Conservation (phyloP, 371 early-diverging fungal species). For the Mucor racemosus region DNA sequence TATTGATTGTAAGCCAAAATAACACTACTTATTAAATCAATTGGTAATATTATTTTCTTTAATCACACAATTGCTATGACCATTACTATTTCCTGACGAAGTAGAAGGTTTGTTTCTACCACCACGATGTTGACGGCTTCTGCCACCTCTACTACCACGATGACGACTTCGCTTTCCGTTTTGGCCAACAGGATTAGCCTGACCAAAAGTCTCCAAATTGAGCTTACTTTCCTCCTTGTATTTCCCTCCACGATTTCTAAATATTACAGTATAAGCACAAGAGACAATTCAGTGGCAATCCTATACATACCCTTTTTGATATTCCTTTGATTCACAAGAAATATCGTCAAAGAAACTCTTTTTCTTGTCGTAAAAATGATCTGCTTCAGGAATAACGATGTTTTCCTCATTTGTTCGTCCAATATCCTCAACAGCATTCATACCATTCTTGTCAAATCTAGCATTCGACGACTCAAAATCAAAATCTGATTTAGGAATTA, state of each 20-base stretch:
- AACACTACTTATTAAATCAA: no score
- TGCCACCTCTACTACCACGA: slow-evolving; percentile 16
- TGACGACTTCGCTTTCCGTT: slow-evolving; percentile 53
- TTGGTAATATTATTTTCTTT: no score
- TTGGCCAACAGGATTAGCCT: slow-evolving; percentile 60
- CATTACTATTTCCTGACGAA: background rate
- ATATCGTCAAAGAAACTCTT: slow-evolving; percentile 97
- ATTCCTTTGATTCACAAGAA: slow-evolving; percentile 64
- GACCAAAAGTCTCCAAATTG: slow-evolving; percentile 95
- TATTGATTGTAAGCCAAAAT: no score
- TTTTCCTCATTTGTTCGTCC: slow-evolving; percentile 45
- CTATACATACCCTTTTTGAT: slow-evolving; percentile 5
- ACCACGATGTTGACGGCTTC: slow-evolving; percentile 30
- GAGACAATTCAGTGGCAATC: background rate
- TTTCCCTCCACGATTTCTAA: slow-evolving; percentile 69
- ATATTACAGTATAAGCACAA: background rate
- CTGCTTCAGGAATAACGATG: slow-evolving; percentile 33
- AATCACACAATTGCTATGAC: background rate
- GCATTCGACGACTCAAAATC: slow-evolving; percentile 94
- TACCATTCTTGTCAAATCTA: slow-evolving; percentile 85
- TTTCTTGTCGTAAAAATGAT: slow-evolving; percentile 65
- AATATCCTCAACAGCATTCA: slow-evolving; percentile 51
- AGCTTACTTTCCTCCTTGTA: slow-evolving; percentile 82
- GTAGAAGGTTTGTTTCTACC: slow-evolving; percentile 33
- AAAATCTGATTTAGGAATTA: slow-evolving; percentile 81